These are phyloP conservation scores for Gynostemma pentaphyllum DNA, from an alignment of 306 rosid species.

Conservation along the genomic window DNA sequence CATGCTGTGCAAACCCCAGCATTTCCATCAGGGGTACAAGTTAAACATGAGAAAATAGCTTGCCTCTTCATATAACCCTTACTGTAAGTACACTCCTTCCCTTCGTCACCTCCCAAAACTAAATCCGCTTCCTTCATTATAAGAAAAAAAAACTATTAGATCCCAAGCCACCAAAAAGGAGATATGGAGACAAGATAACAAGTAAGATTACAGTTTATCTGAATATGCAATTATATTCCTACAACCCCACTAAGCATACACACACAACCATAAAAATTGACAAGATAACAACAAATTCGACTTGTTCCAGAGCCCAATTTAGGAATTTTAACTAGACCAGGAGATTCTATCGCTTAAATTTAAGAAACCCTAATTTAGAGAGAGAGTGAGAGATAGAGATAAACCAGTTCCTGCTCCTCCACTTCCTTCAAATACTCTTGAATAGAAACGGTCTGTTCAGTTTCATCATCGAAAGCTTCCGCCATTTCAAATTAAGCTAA, in stretches of 20 bases:
- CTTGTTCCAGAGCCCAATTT: not conserved
- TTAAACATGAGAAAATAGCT: conserved; percentile 92
- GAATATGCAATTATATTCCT: not conserved
- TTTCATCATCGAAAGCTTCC: conserved; percentile 50
- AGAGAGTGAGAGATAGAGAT: conserved; percentile 1
- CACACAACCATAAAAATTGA: not conserved
- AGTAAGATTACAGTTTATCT: not conserved
- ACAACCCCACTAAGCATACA: not conserved
- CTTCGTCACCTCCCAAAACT: conserved; percentile 95
- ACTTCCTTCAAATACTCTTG: conserved; percentile 68
- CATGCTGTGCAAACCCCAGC: conserved; percentile 99
- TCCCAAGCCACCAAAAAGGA: not conserved
- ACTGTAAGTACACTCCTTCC: conserved; percentile 86
- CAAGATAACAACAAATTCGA: not conserved
- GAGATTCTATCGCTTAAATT: not conserved
- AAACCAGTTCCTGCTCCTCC: conserved; percentile 86
- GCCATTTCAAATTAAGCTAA: conserved; percentile 34
- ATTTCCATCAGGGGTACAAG: conserved; percentile 90
- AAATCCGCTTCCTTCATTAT: conserved; percentile 70
- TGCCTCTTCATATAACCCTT: conserved; percentile 95
- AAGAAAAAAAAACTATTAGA: not conserved
- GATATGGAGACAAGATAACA: not conserved
- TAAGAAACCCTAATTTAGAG: not conserved
- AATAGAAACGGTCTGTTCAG: conserved; percentile 57
- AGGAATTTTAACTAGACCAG: not conserved